Base-by-base conservation (phyloP, 2,329 filamentous ascomycete species). In the Zymoseptoria pseudotritici region DNA sequence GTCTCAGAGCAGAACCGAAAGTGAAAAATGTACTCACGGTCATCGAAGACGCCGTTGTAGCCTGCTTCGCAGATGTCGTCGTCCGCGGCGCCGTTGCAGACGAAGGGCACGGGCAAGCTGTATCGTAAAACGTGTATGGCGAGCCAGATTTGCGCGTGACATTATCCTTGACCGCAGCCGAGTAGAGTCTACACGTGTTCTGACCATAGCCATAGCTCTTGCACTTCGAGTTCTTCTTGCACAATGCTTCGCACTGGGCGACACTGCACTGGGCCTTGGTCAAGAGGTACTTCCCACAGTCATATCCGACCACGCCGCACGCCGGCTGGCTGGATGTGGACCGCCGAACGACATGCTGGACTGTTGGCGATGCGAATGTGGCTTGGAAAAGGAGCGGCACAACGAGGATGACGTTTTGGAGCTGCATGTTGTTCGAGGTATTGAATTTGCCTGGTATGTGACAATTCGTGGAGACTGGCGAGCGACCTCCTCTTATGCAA, bases 201-300 rank as follows among this genome's bases (percentile, higher is more conserved):
- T 42, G 29, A n/a, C 53, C 53, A 20, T 36, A 36, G 42, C 26
- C 53, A 42, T 36, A 55, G 53, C 53, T 55, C 53, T 55, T 36
- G 53, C 53, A 55, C 26, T 55, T 55, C 9, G 53, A 55, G 29
- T 36, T 42, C 29, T 55, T 55, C 53, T 42, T 55, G 26, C 53
- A 55, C 26, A 36, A 55, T 21, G 26, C 21, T n/a, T 46, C 36
- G 17, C 36, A 17, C 36, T 46, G 36, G 36, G 36, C 36, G 36
- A 46, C 36, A 46, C 13, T 46, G 36, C 36, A 46, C 17, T 46
- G 36, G 36, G 13, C 36, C 17, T 46, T 46, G 36, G 4, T 46
- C 36, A 46, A 4, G 13, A 46, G 17, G 36, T 46, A 46, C 7
- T 17, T 46, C 36, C 36, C 36, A 17, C 36, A 46, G 36, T 46